A percentile compares a stretch with the other conserved stretches of the same genome.
Evolutionary conservation across 495 filamentous ascomycete genomes (phyloP).

Genomic region (Cercophora scortea): DNA sequence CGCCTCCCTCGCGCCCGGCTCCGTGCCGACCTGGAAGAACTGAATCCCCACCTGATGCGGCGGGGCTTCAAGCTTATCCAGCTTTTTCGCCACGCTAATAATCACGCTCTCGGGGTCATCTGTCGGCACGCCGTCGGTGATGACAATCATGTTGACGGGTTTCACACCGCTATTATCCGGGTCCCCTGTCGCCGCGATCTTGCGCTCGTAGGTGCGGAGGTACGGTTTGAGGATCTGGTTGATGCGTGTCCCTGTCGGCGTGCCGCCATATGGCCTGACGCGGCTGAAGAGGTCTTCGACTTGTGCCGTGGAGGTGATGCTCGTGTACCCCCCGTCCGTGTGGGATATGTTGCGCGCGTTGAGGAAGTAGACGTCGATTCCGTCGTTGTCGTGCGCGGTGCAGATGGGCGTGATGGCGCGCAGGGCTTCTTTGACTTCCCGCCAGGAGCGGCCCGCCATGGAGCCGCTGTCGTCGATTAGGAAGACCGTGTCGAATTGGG

Average conservation of each 20-base stretch:
- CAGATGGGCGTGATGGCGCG: slow-evolving; percentile 77
- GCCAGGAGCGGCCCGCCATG: slow-evolving; percentile 77
- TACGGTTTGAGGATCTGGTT: slow-evolving; percentile 70
- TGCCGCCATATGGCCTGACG: slow-evolving; percentile 58
- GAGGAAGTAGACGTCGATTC: slow-evolving; percentile 92
- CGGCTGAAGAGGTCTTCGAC: slow-evolving; percentile 13
- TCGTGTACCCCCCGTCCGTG: slow-evolving; percentile 18
- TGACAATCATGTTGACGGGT: slow-evolving; percentile 87
- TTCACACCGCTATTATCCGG: slow-evolving; percentile 48
- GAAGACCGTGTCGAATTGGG: slow-evolving; percentile 85
- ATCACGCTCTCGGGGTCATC: slow-evolving; percentile 69
- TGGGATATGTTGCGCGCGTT: slow-evolving; percentile 44
- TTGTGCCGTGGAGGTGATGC: slow-evolving; percentile 1
- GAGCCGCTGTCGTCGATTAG: slow-evolving; percentile 87
- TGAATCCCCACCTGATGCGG: slow-evolving; percentile 90
- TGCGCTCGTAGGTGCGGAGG: slow-evolving; percentile 27
- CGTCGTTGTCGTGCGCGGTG: slow-evolving; percentile 72
- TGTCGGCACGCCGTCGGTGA: slow-evolving; percentile 82
- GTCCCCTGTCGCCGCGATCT: slow-evolving; percentile 28
- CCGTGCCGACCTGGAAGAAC: slow-evolving; percentile 91
- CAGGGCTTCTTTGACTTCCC: slow-evolving; percentile 65
- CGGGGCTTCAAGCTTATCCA: slow-evolving; percentile 66
- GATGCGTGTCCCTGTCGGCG: slow-evolving; percentile 69
- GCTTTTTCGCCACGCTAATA: slow-evolving; percentile 52
- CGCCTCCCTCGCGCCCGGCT: slow-evolving; percentile 53